Evolutionary conservation across 495 filamentous ascomycete species (phyloP).

Genomic region (Trichoderma erinaceum): DNA sequence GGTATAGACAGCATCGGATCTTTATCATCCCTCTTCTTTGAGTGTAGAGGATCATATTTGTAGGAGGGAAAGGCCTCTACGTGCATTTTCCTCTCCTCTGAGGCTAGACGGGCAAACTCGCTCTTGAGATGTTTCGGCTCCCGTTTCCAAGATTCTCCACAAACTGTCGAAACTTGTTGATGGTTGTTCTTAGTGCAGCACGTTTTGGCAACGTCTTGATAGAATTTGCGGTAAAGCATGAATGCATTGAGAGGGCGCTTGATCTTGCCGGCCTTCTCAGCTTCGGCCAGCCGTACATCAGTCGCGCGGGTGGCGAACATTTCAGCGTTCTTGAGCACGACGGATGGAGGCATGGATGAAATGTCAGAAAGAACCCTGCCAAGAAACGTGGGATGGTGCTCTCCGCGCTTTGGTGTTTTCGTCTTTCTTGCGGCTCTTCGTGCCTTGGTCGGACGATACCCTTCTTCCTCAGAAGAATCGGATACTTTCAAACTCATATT

Average conservation of each 20-base stretch:
- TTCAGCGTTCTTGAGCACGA: not conserved
- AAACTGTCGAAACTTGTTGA: conserved; percentile 80
- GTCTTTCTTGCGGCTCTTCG: not conserved
- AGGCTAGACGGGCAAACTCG: conserved; percentile 77
- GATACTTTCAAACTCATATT: not conserved
- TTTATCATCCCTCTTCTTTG: conserved; percentile 44
- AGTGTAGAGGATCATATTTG: conserved; percentile 87
- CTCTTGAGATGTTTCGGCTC: conserved; percentile 65
- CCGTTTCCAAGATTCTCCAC: conserved; percentile 78
- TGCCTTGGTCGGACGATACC: not conserved
- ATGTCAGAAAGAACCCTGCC: not conserved
- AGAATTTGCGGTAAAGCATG: conserved; percentile 96
- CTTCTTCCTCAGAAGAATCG: not conserved
- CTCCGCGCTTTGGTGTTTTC: not conserved
- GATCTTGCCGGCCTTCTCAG: conserved; percentile 68
- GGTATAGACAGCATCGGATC: not conserved
- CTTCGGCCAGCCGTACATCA: conserved; percentile 31
- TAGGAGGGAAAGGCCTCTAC: conserved; percentile 82
- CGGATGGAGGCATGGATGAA: not conserved
- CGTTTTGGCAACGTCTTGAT: conserved; percentile 75
- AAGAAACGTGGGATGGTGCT: not conserved
- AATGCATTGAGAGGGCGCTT: conserved; percentile 97
- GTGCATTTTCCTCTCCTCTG: conserved; percentile 80
- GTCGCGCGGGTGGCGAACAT: not conserved
- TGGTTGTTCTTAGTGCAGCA: conserved; percentile 88